Evolutionary conservation across 2,329 filamentous ascomycete genomes (phyloP), one percentile per base, ranked within the genome.

Genomic region (Pezicula radicicola): DNA sequence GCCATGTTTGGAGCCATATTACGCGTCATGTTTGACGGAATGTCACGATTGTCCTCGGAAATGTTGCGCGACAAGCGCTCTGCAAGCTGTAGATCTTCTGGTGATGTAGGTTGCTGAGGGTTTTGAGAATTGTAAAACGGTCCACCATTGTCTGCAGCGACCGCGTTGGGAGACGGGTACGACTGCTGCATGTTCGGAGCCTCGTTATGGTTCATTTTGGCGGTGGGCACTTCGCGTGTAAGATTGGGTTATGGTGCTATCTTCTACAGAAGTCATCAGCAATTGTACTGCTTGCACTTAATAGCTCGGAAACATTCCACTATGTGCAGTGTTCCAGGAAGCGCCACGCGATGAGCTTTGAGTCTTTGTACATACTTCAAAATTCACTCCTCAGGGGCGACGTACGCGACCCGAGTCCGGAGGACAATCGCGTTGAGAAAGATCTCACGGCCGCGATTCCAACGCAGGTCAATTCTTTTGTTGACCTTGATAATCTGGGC

Each of bases 11-110:
- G 42, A 27, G 42, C 42, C 42, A 45, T 45, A 30, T 33, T 33
- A 13, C 30, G 30, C 30, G 30, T 69, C 47, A 77, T 71, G 47
- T 70, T 72, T 36, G 73, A 69, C 19, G 69, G 69, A n/a, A 73
- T 66, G 58, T 72, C 71, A 35, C 30, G 30, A 13, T 10, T 10
- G 12, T 13, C 30, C 30, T 33, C 30, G 4, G 30, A 10, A 10
- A 33, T 33, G 30, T 45, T 45, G 53, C 73, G 73, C 54, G 73
- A 74, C 39, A 76, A 61, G 57, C 76, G 75, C 10, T 74, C 74
- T 15, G 70, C 70, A 40, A 76, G 66, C 51, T 69, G 66, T 15
- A 76, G 68, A 53, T 76, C 74, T 56, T 78, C 75, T 53, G 73
- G 56, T 60, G 12, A 59, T 51, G n/a, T 60, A 55, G 58, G 63